Conservation (phyloP, 192 early-diverging fungal genomes). For the Funneliformis mosseae region DNA sequence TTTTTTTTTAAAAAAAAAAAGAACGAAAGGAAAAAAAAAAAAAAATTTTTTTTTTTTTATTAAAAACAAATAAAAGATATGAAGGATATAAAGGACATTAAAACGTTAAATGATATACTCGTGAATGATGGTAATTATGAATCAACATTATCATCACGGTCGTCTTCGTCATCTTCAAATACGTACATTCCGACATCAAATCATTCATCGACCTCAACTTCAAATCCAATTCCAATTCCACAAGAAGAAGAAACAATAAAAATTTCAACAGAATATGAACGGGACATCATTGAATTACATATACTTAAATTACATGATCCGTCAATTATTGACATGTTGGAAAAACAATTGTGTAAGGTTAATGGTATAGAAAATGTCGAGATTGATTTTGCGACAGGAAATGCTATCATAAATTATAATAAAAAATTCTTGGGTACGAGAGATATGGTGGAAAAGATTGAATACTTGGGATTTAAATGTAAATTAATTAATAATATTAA, state of each 20-base stretch:
- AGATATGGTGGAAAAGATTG: constrained; percentile 78
- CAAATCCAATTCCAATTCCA: neutral
- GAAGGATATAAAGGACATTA: neutral
- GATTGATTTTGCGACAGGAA: constrained; percentile 81
- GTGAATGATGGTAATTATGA: neutral
- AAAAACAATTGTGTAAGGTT: neutral
- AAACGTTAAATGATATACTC: neutral
- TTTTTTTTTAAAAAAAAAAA: neutral
- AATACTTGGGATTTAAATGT: constrained; percentile 81
- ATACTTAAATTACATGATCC: neutral
- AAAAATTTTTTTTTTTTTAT: neutral
- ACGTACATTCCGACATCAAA: neutral
- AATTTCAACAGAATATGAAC: neutral
- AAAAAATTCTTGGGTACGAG: constrained; percentile 66
- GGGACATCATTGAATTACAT: neutral
- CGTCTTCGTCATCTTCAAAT: no score
- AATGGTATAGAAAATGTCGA: neutral
- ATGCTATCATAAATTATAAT: constrained; percentile 73
- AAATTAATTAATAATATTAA: constrained; percentile 61
- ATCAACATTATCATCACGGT: neutral
- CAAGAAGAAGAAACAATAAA: neutral
- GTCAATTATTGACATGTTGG: neutral
- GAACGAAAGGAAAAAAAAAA: neutral
- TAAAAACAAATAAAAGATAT: neutral
- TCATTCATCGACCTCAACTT: neutral